Percentiles rank a stretch among this genome's conserved stretches.
Evolutionary conservation across 139 green algal species (phyloP).

Genomic region (Picochlorum sp.): DNA sequence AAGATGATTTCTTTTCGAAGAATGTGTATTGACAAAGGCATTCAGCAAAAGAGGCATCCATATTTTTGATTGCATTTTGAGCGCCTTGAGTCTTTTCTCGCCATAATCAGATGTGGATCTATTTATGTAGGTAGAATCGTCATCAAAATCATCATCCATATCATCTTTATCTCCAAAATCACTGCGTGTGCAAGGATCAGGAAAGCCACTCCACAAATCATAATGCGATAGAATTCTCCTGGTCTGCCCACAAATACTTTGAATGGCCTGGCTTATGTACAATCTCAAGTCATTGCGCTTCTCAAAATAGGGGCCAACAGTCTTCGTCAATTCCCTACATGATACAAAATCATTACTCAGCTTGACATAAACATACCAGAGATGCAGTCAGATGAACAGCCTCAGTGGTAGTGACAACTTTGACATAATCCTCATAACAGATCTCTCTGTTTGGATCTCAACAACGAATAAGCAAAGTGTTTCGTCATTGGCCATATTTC

Average conservation of each 20-base stretch:
- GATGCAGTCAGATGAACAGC: background rate
- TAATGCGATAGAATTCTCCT: conserved; percentile 10
- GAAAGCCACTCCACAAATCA: background rate
- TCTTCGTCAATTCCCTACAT: conserved; percentile 24
- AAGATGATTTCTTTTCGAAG: conserved; percentile 41
- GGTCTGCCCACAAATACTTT: conserved; percentile 37
- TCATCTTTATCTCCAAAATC: background rate
- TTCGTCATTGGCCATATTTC: conserved; percentile 18
- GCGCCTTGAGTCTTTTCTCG: conserved; percentile 20
- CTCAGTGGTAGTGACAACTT: conserved; percentile 57
- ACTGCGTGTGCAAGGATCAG: conserved; percentile 1
- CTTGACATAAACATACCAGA: too few species aligned
- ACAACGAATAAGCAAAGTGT: conserved; percentile 36
- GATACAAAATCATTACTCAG: background rate
- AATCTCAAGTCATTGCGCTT: conserved; percentile 55
- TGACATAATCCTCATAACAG: conserved; percentile 10
- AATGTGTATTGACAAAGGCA: conserved; percentile 50
- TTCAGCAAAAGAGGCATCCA: conserved; percentile 85
- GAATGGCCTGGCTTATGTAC: conserved; percentile 47
- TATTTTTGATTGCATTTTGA: conserved; percentile 53
- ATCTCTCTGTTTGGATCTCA: conserved; percentile 30
- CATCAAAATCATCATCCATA: background rate
- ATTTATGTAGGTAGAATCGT: background rate
- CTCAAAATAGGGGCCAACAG: conserved; percentile 52
- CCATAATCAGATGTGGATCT: background rate